Evolutionary conservation across 75 land plant species (phyloP), one percentile per base, ranked within the genome.

Genomic region (Gnetum montanum): DNA sequence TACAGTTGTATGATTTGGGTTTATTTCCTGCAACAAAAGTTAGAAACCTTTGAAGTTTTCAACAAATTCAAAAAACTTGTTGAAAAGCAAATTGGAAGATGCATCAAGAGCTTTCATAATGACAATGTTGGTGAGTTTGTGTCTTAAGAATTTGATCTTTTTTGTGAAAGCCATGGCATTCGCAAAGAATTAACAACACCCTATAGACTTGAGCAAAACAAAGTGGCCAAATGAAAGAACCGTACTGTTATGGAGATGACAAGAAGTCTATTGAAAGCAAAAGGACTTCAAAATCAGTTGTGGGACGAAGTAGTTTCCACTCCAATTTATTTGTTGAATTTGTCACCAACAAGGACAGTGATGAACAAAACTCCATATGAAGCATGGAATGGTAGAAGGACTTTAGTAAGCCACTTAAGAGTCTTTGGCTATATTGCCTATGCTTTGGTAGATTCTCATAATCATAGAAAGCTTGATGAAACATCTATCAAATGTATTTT

Each of bases 201-300:
- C 8, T 57, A 62, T 27, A 62, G 56, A 20, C 72, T 66, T 43
- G 24, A 54, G 38, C 65, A 69, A 24, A 69, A 69, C 54, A 49
- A 49, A 6, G 60, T 65, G 8, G 46, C 50, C 6, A 60, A 65
- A 57, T 16, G 60, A 6, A 65, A 65, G 20, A 60, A 68, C 31
- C 6, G 57, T 5, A 41, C 57, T 15, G 27, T 68, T 22, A 34
- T 50, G 23, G 60, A 70, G 34, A 48, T 57, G 59, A 66, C 61
- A 4, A 22, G 46, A 18, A 56, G 53, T 44, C 62, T 70, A 66
- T 30, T 70, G 34, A 26, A 61, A 3, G 50, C 0, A 1, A 62
- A 54, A 29, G 20, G 27, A 8, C 34, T 62, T 0, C 54, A 65
- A 7, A 70, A 57, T 31, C 8, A 29, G 13, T 70, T 45, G 23